Percentiles rank a stretch among this genome's conserved stretches.
Conservation (phyloP, 805 yeast genomes). For the Schizosaccharomyces octosporus region DNA sequence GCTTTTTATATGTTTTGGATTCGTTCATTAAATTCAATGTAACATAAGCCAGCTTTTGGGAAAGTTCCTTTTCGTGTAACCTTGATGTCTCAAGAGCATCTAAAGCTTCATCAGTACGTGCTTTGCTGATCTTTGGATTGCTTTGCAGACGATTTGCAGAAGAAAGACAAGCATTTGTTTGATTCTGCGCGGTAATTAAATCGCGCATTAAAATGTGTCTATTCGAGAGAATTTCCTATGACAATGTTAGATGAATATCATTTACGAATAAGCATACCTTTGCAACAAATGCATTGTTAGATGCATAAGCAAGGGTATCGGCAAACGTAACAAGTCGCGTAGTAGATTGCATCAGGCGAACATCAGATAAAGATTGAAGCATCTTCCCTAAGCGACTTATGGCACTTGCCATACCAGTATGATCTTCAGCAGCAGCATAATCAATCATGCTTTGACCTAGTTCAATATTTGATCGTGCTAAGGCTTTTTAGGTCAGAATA, state of each 20-base stretch:
- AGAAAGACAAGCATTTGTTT: constrained; percentile 42
- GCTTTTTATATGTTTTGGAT: constrained; percentile 30
- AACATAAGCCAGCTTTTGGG: constrained; percentile 55
- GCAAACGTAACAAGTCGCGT: constrained; percentile 51
- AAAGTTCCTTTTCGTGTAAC: constrained; percentile 46
- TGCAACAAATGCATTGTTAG: constrained; percentile 58
- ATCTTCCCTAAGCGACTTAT: constrained; percentile 61
- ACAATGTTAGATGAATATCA: background rate
- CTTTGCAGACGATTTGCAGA: constrained; percentile 46
- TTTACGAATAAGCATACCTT: constrained; percentile 16
- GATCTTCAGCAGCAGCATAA: constrained; percentile 21
- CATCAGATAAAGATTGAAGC: constrained; percentile 45
- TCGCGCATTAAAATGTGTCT: constrained; percentile 85
- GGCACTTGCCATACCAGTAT: constrained; percentile 46
- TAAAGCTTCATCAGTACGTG: constrained; percentile 76
- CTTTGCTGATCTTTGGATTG: constrained; percentile 52
- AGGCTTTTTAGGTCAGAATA: background rate
- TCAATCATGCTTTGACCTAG: background rate
- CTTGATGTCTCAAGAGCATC: constrained; percentile 56
- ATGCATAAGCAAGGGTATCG: constrained; percentile 41
- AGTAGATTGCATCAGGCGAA: constrained; percentile 44
- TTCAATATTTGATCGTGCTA: background rate
- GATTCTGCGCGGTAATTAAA: constrained; percentile 49
- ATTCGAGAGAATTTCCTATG: constrained; percentile 60
- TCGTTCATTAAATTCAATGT: constrained; percentile 70